These are phyloP conservation scores for Botrytis pseudocinerea DNA, from an alignment of 2,329 filamentous ascomycete species.

Conservation along the genomic window DNA sequence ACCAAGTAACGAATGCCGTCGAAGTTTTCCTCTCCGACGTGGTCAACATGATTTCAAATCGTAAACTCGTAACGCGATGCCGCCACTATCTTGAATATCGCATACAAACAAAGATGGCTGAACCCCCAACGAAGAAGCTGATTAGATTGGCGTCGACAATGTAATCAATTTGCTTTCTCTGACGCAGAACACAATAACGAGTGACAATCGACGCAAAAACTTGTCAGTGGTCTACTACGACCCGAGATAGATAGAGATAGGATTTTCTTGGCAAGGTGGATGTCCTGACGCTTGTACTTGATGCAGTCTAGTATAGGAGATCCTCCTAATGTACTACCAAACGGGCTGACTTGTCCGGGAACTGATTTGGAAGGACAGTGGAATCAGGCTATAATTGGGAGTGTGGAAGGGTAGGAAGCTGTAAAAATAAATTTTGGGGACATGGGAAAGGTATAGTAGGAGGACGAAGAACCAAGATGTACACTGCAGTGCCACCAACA, in stretches of 20 bases:
- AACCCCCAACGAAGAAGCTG: constrained; percentile 11
- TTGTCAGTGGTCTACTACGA: neutral
- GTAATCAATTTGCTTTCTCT: constrained; percentile 10
- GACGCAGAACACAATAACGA: constrained; percentile 13
- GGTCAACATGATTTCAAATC: constrained; percentile 19
- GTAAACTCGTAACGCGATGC: constrained; percentile 1
- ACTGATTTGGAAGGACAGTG: neutral
- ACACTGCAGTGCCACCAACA: constrained; percentile 9
- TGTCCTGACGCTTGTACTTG: constrained; percentile 8
- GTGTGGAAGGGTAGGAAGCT: neutral
- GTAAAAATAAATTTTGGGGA: neutral
- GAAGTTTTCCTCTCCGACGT: constrained; percentile 19
- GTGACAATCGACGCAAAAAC: constrained; percentile 1
- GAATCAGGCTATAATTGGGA: neutral
- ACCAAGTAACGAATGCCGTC: constrained; percentile 27
- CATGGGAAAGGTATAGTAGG: neutral
- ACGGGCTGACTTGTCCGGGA: neutral
- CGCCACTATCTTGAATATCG: constrained; percentile 5
- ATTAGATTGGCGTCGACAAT: constrained; percentile 11
- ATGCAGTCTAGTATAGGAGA: constrained; percentile 10
- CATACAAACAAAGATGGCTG: constrained; percentile 12
- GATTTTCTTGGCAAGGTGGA: constrained; percentile 8
- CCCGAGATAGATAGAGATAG: neutral
- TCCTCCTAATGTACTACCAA: neutral
- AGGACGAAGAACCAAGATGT: neutral